Conservation (phyloP, 352 stramenopile species). For the Plasmopara halstedii region DNA sequence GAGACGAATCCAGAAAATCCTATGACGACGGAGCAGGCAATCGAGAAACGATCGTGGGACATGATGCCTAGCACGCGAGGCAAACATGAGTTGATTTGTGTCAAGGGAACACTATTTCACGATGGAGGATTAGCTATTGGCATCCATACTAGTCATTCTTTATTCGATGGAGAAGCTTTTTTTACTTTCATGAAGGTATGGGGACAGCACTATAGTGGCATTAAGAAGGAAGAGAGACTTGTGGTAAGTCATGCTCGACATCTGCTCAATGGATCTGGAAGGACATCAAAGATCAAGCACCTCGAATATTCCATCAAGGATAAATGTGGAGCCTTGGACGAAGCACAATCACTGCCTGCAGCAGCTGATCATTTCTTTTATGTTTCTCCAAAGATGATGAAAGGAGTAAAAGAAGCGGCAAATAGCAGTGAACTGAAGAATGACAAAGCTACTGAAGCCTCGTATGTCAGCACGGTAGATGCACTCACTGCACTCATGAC, state of each 20-base stretch:
- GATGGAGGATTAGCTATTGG: constrained; percentile 46
- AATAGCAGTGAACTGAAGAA: background rate
- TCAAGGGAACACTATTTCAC: constrained; percentile 34
- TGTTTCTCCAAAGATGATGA: constrained; percentile 32
- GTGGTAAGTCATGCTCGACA: constrained; percentile 34
- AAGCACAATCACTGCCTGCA: constrained; percentile 5
- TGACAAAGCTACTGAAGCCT: background rate
- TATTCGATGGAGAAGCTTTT: constrained; percentile 42
- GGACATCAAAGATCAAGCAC: constrained; percentile 18
- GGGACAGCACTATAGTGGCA: constrained; percentile 39
- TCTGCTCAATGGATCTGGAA: constrained; percentile 19
- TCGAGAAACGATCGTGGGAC: constrained; percentile 21
- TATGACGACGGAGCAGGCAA: constrained; percentile 29
- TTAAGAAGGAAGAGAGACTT: constrained; percentile 18
- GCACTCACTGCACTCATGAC: constrained; percentile 42
- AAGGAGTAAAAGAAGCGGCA: constrained; percentile 30
- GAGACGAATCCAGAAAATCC: constrained; percentile 8
- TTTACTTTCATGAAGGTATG: constrained; percentile 60
- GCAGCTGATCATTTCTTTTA: constrained; percentile 41
- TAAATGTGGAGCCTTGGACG: background rate
- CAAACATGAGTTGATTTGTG: constrained; percentile 20
- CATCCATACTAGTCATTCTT: constrained; percentile 29
- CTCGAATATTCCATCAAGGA: constrained; percentile 32
- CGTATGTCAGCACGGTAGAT: constrained; percentile 50
- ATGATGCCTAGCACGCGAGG: constrained; percentile 22